Evolutionary conservation across 495 filamentous ascomycete species (phyloP), one percentile per base, ranked within the genome.

Genomic region (Elaphomyces granulatus): DNA sequence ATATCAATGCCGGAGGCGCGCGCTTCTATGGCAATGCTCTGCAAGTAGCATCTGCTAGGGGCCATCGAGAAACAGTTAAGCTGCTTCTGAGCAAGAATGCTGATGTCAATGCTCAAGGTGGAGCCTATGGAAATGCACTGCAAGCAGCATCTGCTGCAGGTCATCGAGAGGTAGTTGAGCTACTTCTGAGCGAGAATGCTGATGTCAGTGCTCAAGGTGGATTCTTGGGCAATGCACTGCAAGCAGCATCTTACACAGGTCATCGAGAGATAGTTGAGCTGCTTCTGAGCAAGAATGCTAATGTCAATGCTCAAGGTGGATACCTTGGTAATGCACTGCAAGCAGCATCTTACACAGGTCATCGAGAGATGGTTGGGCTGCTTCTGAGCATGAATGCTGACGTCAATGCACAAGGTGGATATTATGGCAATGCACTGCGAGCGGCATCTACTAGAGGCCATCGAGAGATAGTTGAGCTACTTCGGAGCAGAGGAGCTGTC

Each of bases 241-340:
- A 37, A 19, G 17, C 34, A 16, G 38, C 44, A 18, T 31, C 17
- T 23, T 20, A 30, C 15, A 9, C 14, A 15, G 44, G 46, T 4
- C 15, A 43, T 34, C 15, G 28, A n/a, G 19, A 38, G 23, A 40
- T 43, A 8, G 34, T 38, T 8, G 17, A 42, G 21, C 3, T 42
- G 10, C 44, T 49, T 8, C 20, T 49, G 12, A 36, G 32, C 10
- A 17, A 15, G 16, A 42, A 42, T 8, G 42, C 43, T 15, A 14
- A 45, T 15, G 17, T 42, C 18, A 34, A 43, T 20, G 12, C 4
- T 15, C 31, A 14, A 20, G 45, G 38, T 16, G 23, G 8, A 26
- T 37, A 36, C 36, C 35, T 14, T 19, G 44, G 40, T 20, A 46
- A 34, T 40, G 40, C 45, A 20, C 45, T 47, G 15, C 41, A 43